Conservation (phyloP, 1,284 basidiomycete genomes). For the Austropuccinia psidii region DNA sequence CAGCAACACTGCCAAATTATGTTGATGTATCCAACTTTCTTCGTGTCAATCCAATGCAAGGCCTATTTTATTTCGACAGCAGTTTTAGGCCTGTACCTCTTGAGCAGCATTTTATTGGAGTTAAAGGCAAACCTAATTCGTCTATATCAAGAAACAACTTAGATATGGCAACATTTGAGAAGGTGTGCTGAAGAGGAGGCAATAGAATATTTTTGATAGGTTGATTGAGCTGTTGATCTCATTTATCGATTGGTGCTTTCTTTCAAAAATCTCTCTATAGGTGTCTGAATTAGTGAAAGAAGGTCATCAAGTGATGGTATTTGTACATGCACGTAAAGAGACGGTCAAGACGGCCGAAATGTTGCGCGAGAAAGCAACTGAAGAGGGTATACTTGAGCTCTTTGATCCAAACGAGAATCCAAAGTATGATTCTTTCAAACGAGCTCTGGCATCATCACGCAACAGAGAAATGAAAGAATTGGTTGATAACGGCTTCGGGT, state of each 20-base stretch:
- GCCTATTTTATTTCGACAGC: constrained; percentile 97
- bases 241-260: neutral
- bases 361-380: constrained; percentile 79
- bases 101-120: constrained; percentile 94
- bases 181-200: constrained; percentile 52
- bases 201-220: neutral
- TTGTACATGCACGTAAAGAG: constrained; percentile 96
- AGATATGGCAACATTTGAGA: constrained; percentile 82
- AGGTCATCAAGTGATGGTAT: constrained; percentile 99
- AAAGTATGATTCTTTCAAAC: constrained; percentile 66
- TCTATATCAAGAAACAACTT: constrained; percentile 71
- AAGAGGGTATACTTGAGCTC: constrained; percentile 88
- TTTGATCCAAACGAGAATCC: constrained; percentile 88
- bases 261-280: constrained; percentile 55
- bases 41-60: constrained; percentile 75
- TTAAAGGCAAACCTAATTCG: constrained; percentile 82
- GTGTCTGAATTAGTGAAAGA: constrained; percentile 71
- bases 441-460: constrained; percentile 66
- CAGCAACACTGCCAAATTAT: constrained; percentile 96
- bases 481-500: constrained; percentile 78
- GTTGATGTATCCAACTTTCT: constrained; percentile 94
- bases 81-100: constrained; percentile 95
- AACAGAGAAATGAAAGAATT: constrained; percentile 97
- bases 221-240: neutral
- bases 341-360: constrained; percentile 86